phyloP scores from a whole-genome alignment of 106 monocot species.

The Dendrobium officinale region DNA sequence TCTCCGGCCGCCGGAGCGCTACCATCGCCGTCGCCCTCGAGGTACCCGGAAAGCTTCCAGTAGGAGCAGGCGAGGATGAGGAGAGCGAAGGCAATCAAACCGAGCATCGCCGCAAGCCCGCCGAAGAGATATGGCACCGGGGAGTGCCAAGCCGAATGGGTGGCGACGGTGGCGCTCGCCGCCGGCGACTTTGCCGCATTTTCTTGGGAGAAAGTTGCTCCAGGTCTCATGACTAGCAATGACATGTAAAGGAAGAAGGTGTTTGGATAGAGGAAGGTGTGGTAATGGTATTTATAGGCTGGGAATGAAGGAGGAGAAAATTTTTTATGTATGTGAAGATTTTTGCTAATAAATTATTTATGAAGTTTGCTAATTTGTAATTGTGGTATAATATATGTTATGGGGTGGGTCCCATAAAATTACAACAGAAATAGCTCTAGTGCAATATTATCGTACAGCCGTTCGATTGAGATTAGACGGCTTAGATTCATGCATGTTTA shows the following conservation, averaged over 20 bases:
- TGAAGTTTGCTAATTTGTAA: too few relatives aligned
- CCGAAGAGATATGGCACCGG: constrained; percentile 72
- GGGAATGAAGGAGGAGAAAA: background rate
- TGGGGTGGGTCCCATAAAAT: too few relatives aligned
- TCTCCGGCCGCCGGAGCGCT: background rate
- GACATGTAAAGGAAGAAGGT: background rate
- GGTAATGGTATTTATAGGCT: background rate
- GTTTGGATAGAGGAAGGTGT: background rate
- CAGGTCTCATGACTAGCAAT: background rate
- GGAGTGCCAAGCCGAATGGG: constrained; percentile 54
- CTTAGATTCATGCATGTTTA: too few relatives aligned
- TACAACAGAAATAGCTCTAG: too few relatives aligned
- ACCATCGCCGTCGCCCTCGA: constrained; percentile 13
- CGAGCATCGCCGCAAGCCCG: constrained; percentile 62
- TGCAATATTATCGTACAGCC: too few relatives aligned
- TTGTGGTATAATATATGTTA: too few relatives aligned
- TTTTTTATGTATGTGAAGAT: background rate
- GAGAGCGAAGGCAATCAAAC: constrained; percentile 61
- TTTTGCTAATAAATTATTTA: too few relatives aligned
- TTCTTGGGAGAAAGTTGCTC: constrained; percentile 4
- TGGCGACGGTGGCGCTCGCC: background rate
- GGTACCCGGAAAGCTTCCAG: constrained; percentile 62
- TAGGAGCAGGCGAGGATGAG: constrained; percentile 67
- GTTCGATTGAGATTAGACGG: too few relatives aligned
- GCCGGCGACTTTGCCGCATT: background rate